Percentiles rank a stretch among this genome's conserved stretches.
These are phyloP conservation scores for Clausena lansium DNA, from an alignment of 345 rosid species.

Conservation along the genomic window DNA sequence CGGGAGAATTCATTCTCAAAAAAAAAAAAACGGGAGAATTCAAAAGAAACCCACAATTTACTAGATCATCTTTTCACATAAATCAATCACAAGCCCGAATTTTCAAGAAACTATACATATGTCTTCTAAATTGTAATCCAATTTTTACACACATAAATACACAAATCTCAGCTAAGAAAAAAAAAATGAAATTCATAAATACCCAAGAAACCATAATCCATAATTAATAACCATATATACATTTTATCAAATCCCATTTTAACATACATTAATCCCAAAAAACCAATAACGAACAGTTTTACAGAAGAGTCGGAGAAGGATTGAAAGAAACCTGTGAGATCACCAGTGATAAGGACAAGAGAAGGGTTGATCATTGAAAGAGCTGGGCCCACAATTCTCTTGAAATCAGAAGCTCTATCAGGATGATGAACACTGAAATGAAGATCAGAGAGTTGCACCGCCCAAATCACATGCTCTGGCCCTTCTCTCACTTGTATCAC, in stretches of 20 bases:
- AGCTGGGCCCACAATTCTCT: slow-evolving; percentile 50
- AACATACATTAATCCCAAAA: neutral
- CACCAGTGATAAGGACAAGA: slow-evolving; percentile 88
- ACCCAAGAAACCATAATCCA: neutral
- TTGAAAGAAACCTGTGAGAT: slow-evolving; percentile 68
- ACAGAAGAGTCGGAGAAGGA: neutral
- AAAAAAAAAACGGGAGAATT: no score
- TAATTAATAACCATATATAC: neutral
- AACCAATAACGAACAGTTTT: neutral
- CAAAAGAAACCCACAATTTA: neutral
- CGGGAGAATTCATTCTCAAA: no score
- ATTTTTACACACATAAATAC: neutral
- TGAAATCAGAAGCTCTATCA: slow-evolving; percentile 74
- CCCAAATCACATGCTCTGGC: slow-evolving; percentile 77
- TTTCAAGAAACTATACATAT: neutral
- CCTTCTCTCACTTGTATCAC: slow-evolving; percentile 58
- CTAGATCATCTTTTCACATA: neutral
- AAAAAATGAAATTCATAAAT: neutral
- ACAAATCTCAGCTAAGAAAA: neutral
- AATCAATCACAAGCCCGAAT: neutral
- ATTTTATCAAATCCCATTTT: neutral
- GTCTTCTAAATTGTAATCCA: neutral
- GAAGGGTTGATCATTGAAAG: slow-evolving; percentile 80
- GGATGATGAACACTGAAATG: slow-evolving; percentile 96
- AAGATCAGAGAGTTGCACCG: slow-evolving; percentile 96